phyloP scores from a whole-genome alignment of 306 rosid genomes.

The Vigna trinervia region DNA sequence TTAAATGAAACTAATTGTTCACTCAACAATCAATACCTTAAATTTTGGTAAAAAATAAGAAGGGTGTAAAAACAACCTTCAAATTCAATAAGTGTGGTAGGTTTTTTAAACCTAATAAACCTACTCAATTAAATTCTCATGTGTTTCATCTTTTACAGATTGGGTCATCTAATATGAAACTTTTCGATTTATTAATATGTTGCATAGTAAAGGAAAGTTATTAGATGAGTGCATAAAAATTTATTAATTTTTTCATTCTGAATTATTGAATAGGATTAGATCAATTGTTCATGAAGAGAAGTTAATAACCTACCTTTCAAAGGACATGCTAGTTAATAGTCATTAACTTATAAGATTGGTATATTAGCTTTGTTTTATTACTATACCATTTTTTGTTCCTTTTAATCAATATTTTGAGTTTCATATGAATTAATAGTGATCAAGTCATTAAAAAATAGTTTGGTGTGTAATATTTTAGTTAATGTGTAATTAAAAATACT shows the following conservation, averaged over 20 bases:
- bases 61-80: not conserved
- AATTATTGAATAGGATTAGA: slow-evolving; percentile 26
- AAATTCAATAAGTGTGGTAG: slow-evolving; percentile 24
- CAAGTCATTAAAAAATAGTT: no score
- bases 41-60: not conserved
- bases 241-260: not conserved
- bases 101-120: slow-evolving; percentile 38
- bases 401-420: no score
- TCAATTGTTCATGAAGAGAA: slow-evolving; percentile 25
- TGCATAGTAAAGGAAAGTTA: not conserved
- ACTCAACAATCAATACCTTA: not conserved
- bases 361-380: slow-evolving; percentile 23
- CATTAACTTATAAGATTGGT: slow-evolving; percentile 13
- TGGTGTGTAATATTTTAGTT: no score
- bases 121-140: slow-evolving; percentile 19
- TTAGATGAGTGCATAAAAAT: not conserved
- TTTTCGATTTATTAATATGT: not conserved
- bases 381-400: not conserved
- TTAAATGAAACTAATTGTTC: slow-evolving; percentile 31
- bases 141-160: not conserved
- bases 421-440: no score
- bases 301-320: slow-evolving; percentile 15
- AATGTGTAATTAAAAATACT: no score
- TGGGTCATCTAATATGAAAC: not conserved
- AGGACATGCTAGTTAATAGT: slow-evolving; percentile 30